A percentile compares a stretch with the other conserved stretches of the same genome.
Conservation (phyloP, 495 filamentous ascomycete genomes). For the Xylaria sp. region DNA sequence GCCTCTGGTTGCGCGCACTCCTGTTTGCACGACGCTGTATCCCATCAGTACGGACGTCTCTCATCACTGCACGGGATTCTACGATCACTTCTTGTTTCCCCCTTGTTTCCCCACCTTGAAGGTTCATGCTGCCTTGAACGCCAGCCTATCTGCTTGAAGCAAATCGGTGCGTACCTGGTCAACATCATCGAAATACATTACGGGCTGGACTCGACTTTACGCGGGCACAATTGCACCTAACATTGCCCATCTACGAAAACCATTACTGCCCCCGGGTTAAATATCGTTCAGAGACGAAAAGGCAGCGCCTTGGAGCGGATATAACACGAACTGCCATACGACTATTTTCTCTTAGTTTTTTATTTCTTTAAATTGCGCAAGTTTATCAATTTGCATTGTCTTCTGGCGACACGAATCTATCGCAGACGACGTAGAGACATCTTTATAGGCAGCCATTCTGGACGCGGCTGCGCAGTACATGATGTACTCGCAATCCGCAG, state of each 20-base stretch:
- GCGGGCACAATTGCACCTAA: background rate
- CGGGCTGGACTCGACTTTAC: conserved; percentile 44
- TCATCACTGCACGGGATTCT: conserved; percentile 17
- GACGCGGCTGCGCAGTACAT: conserved; percentile 36
- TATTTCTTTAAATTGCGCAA: background rate
- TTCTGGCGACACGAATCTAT: conserved; percentile 8
- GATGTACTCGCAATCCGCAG: conserved; percentile 63
- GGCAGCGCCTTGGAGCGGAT: conserved; percentile 34
- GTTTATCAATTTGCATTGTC: conserved; percentile 18
- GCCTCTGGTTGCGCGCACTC: conserved; percentile 20
- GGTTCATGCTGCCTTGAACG: conserved; percentile 34
- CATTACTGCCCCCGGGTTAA: background rate
- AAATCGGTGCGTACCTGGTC: conserved; percentile 33
- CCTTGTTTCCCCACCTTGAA: conserved; percentile 32
- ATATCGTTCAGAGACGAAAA: conserved; percentile 23
- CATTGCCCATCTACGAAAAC: conserved; percentile 22
- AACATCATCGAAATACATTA: conserved; percentile 28
- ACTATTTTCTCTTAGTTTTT: conserved; percentile 27
- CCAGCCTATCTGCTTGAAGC: conserved; percentile 38
- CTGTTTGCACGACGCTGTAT: conserved; percentile 24
- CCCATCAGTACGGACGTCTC: conserved; percentile 7
- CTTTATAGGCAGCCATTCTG: conserved; percentile 23
- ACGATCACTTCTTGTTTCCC: conserved; percentile 24
- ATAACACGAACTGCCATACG: conserved; percentile 35
- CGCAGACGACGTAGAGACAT: conserved; percentile 17